Percentiles rank a stretch among this genome's conserved stretches.
These are phyloP conservation scores for Dimargaris cristalligena DNA, from an alignment of 192 early-diverging fungal genomes.

Conservation along the genomic window DNA sequence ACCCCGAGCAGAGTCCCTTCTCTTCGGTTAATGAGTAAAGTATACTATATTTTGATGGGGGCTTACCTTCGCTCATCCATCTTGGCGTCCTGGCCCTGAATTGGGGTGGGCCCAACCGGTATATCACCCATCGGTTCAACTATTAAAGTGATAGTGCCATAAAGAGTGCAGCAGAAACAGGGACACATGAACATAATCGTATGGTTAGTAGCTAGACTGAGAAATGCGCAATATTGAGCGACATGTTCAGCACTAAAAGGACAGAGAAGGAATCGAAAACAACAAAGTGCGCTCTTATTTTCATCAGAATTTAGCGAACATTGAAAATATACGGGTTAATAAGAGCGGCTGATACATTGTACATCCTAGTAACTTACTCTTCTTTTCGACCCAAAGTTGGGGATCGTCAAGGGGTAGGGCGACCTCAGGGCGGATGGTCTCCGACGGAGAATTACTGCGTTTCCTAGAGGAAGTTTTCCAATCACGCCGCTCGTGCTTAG, in stretches of 20 bases:
- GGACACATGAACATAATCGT: neutral
- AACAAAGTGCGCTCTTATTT: no score
- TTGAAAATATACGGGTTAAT: no score
- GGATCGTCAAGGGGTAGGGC: constrained; percentile 16
- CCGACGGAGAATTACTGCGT: neutral
- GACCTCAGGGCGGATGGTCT: neutral
- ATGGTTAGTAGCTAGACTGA: neutral
- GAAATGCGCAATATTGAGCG: neutral
- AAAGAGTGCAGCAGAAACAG: neutral
- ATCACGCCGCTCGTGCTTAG: no score
- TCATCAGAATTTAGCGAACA: no score
- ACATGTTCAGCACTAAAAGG: no score
- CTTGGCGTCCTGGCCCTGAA: constrained; percentile 35
- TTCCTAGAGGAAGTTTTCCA: constrained; percentile 12
- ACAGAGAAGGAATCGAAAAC: neutral
- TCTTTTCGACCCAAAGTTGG: constrained; percentile 44
- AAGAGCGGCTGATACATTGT: no score
- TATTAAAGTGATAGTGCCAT: constrained; percentile 7
- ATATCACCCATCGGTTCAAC: constrained; percentile 45
- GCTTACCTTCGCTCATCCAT: constrained; percentile 41
- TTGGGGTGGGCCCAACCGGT: constrained; percentile 48
- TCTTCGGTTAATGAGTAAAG: neutral
- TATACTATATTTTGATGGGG: neutral
- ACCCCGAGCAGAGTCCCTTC: no score
- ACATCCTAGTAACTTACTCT: constrained; percentile 19